phyloP scores from a whole-genome alignment of 2,329 filamentous ascomycete genomes.

The Tolypocladium cylindrosporum region DNA sequence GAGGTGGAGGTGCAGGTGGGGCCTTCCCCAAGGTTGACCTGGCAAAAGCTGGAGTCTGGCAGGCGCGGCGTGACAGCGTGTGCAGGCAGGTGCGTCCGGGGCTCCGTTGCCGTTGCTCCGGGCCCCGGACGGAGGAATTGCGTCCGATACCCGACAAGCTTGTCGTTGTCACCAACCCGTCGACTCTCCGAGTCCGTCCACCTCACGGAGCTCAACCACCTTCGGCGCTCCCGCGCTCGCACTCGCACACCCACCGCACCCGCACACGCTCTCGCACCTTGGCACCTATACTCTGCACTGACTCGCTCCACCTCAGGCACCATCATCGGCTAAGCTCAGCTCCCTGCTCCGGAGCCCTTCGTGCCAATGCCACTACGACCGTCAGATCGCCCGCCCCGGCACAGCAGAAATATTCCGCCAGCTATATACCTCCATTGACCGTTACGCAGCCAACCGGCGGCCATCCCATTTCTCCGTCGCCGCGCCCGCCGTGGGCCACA shows the following conservation, averaged over 20 bases:
- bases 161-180: too few relatives aligned
- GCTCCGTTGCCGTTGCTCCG: not conserved
- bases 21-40: not conserved
- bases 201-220: too few relatives aligned
- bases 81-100: not conserved
- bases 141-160: too few relatives aligned
- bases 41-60: not conserved
- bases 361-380: not conserved
- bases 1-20: not conserved
- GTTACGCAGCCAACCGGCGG: not conserved
- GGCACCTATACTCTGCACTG: not conserved
- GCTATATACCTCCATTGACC: not conserved
- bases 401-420: too few relatives aligned
- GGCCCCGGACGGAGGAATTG: not conserved
- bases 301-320: not conserved
- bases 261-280: not conserved
- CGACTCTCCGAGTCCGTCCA: too few relatives aligned
- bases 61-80: too few relatives aligned
- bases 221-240: too few relatives aligned
- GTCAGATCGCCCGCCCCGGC: not conserved
- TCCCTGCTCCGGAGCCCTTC: not conserved
- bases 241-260: too few relatives aligned
- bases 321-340: not conserved
- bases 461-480: not conserved
- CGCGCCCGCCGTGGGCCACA: not conserved